Evolutionary conservation across 352 stramenopile genomes (phyloP), one percentile per base, ranked within the genome.

Genomic region (Phytophthora aleatoria): DNA sequence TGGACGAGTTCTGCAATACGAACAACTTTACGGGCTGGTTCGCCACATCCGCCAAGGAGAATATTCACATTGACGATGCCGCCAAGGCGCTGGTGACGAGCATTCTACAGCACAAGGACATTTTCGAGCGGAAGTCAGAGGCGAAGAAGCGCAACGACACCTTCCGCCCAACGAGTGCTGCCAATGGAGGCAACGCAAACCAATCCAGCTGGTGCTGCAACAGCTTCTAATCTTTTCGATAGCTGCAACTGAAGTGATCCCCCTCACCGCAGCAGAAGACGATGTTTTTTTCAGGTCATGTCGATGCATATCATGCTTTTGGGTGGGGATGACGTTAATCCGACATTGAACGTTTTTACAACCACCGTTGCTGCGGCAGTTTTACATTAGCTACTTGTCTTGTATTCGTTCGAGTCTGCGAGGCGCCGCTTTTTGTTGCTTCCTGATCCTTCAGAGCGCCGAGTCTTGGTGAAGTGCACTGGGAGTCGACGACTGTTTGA

Each of bases 1-100:
- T 97, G 51, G 87, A 96, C 53, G 81, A 84, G 15, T 97, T 97
- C 52, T 97, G 89, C 65, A 77, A 91, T 57, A 84, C 85, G 6
- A 93, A 98, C 56, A 94, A 90, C 27, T 98, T 98, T 71, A 82
- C 86, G 5, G 91, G 87, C 27, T 98, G 92, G 92, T 98, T 97
- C 53, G 88, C 95, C 50, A 98, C 92, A 33, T 98, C 92, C 7
- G 92, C 92, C 6, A 98, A 98, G 62, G 85, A 94, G 52, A 97
- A 97, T 64, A 95, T 85, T 54, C 87, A 97, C 71, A 96, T 98
- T 36, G 87, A 97, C 36, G 85, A 96, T 50, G 81, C 90, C 16
- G 81, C 87, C 26, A 94, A 93, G 65, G 83, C 86, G 38, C 74
- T 97, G 24, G 85, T 97, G 36, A 81, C 69, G 43, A 78, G 79